Base-by-base conservation (phyloP, 208 protist species). In the Trypanosomatidae sp. region DNA sequence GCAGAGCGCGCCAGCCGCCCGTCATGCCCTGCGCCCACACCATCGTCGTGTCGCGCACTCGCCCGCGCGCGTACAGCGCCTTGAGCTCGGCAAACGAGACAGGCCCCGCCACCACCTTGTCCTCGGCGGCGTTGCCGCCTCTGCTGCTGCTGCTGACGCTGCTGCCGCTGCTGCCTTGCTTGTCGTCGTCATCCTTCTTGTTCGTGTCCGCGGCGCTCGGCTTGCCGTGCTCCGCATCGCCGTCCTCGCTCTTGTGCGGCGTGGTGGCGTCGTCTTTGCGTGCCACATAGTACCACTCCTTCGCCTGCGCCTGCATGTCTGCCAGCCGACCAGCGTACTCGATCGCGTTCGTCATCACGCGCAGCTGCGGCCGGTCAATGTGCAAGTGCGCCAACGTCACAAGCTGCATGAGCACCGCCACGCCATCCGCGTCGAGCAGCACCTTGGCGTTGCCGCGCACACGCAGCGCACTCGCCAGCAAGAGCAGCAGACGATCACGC, bases 1-100 rank as follows among this genome's bases (percentile, higher is more conserved):
- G 42, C 18, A 96, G 32, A 43, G 64, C 56, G 30, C 68, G 71
- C 93, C 95, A 98, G 13, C 80, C 88, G 30, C n/a, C n/a, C 6
- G 82, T 61, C 49, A 96, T 72, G n/a, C 95, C 92, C 57, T 97
- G 89, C 4, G 94, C 94, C 92, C 94, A 97, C 38, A 93, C 82
- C 59, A 83, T 92, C 2, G 69, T 93, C 19, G 72, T 70, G 23
- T 59, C 57, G 5, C 60, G 37, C 11, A 97, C 45, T 23, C 74
- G 61, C 13, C 52, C 61, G 0, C 51, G 38, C 8, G 50, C 51
- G 46, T 82, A 83, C 7, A 92, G 55, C 26, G 69, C 47, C 35
- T 75, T 71, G 19, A 92, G 57, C 47, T 71, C 47, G 0, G 61
- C 54, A 38, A 78, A 92, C 1, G 74, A 84, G 0, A 94, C 72